These are phyloP conservation scores for Poa pratensis DNA, from an alignment of 176 grass and related monocot species.

Conservation along the genomic window DNA sequence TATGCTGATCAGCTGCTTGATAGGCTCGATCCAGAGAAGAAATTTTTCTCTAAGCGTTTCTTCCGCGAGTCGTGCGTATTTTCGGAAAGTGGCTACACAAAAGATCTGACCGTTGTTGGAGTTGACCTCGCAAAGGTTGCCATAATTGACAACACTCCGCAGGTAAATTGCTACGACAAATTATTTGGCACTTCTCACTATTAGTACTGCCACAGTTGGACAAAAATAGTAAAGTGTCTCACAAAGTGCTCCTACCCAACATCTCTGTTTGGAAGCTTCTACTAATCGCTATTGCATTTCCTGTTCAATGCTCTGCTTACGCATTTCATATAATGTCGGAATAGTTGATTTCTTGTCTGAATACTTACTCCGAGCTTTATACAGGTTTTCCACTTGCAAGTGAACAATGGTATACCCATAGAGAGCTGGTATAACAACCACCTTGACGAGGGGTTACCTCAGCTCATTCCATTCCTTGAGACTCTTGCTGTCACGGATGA, in stretches of 20 bases:
- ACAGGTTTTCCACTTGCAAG: constrained; percentile 95
- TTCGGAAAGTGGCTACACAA: constrained; percentile 70
- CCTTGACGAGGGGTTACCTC: constrained; percentile 64
- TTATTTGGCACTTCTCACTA: not conserved
- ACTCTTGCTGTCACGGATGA: constrained; percentile 74
- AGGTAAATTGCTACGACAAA: constrained; percentile 58
- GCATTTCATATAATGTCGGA: not conserved
- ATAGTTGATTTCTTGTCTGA: not conserved
- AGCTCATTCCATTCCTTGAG: constrained; percentile 90
- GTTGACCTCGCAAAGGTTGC: constrained; percentile 78
- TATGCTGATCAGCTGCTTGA: constrained; percentile 92
- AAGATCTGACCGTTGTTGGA: constrained; percentile 81
- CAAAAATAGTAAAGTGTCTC: constrained; percentile 12
- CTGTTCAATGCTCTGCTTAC: not conserved
- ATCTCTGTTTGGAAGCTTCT: not conserved
- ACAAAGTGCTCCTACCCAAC: not conserved
- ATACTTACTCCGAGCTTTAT: not conserved
- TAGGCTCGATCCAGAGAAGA: constrained; percentile 80
- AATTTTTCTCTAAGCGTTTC: constrained; percentile 68
- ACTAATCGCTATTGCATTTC: not conserved
- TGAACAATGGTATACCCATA: constrained; percentile 98
- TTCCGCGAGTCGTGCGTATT: constrained; percentile 92
- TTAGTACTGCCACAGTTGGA: constrained; percentile 30
- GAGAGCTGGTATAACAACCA: constrained; percentile 90
- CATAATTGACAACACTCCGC: constrained; percentile 97